Conservation (phyloP, 257 asterid species). For the Solanum piurae region DNA sequence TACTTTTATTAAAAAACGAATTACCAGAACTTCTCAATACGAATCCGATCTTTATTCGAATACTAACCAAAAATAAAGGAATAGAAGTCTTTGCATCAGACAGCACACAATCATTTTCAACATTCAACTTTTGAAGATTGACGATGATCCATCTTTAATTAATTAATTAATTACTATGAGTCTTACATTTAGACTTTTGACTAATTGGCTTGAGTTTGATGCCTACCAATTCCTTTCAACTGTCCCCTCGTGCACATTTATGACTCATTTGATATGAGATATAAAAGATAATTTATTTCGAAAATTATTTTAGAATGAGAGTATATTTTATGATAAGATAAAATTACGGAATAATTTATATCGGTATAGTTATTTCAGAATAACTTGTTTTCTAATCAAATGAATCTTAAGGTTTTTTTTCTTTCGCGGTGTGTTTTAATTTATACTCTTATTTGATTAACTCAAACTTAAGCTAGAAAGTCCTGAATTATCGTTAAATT, state of each 20-base stretch:
- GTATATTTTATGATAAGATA: too few species aligned
- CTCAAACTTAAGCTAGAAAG: background rate
- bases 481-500: background rate
- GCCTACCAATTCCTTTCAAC: background rate
- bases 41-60: too few species aligned
- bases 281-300: too few species aligned
- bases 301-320: too few species aligned
- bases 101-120: background rate
- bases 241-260: background rate
- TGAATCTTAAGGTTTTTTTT: too few species aligned
- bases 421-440: background rate
- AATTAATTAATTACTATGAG: background rate
- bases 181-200: background rate
- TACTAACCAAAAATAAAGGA: background rate
- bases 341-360: too few species aligned
- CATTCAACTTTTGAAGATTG: conserved; percentile 2
- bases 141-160: background rate
- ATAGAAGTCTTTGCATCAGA: background rate
- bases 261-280: too few species aligned
- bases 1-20: too few species aligned
- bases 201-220: background rate
- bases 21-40: background rate
- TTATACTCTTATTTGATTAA: background rate
- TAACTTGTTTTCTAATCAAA: too few species aligned
- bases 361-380: too few species aligned